phyloP scores from a whole-genome alignment of 2,329 filamentous ascomycete species.

The Sporothrix humicola region DNA sequence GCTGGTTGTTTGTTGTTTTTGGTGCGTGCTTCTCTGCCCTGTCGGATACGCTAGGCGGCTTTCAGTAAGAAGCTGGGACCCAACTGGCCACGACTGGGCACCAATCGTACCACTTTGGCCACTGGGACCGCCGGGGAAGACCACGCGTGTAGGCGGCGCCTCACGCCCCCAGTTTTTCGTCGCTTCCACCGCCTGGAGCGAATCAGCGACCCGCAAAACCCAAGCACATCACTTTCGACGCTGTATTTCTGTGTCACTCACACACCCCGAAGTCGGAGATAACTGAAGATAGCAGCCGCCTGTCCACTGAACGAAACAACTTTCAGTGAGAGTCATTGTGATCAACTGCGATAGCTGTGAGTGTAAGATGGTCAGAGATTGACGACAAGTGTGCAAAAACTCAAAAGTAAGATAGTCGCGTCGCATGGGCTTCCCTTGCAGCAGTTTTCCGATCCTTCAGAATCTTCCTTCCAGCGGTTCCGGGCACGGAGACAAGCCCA shows the following conservation, averaged over 20 bases:
- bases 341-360: too few relatives aligned
- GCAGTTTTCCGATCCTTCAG: background rate
- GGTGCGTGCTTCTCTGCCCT: background rate
- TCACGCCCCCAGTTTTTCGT: background rate
- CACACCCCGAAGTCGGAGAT: constrained; percentile 30
- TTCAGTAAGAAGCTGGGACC: constrained; percentile 22
- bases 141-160: constrained; percentile 9
- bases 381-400: too few relatives aligned
- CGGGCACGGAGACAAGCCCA: constrained; percentile 9
- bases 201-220: constrained; percentile 24
- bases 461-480: background rate
- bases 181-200: background rate
- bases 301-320: background rate
- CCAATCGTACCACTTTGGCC: constrained; percentile 9
- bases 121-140: background rate
- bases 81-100: background rate
- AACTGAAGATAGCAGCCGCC: background rate
- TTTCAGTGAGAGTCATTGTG: background rate
- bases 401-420: too few relatives aligned
- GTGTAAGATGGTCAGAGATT: too few relatives aligned
- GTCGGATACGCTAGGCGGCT: constrained; percentile 24
- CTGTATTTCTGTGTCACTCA: background rate
- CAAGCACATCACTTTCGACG: background rate
- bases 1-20: background rate
- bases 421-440: background rate